Evolutionary conservation across 176 grass and related monocot genomes (phyloP).

Genomic region (Triticum urartu): DNA sequence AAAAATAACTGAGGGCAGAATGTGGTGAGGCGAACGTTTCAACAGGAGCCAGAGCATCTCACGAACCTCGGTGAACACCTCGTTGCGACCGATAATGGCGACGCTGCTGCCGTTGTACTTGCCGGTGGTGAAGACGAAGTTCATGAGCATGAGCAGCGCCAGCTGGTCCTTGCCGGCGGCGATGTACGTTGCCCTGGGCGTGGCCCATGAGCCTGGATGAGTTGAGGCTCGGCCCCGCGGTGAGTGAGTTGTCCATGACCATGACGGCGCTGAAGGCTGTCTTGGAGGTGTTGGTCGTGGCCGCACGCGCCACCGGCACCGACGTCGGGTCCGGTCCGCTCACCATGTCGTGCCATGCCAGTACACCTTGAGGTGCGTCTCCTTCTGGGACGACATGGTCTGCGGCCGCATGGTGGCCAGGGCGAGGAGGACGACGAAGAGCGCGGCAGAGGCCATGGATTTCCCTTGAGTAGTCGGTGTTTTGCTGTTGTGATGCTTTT

Average conservation of each 20-base stretch:
- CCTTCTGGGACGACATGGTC: background rate
- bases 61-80: background rate
- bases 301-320: constrained; percentile 30
- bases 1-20: no score
- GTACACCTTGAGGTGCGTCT: constrained; percentile 58
- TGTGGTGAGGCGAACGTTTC: no score
- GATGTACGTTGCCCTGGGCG: no score
- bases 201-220: background rate
- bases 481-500: no score
- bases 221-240: background rate
- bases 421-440: no score
- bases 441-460: no score
- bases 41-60: background rate
- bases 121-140: background rate
- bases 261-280: background rate
- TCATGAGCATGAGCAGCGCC: constrained; percentile 7
- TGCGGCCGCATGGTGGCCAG: background rate
- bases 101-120: constrained; percentile 1
- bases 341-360: constrained; percentile 74
- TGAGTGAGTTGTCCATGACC: background rate
- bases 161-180: background rate
- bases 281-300: constrained; percentile 27
- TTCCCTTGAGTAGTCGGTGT: no score
- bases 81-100: background rate
- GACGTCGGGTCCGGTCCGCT: constrained; percentile 47